Base-by-base conservation (phyloP, 306 rosid species). In the Dryas octopetala region DNA sequence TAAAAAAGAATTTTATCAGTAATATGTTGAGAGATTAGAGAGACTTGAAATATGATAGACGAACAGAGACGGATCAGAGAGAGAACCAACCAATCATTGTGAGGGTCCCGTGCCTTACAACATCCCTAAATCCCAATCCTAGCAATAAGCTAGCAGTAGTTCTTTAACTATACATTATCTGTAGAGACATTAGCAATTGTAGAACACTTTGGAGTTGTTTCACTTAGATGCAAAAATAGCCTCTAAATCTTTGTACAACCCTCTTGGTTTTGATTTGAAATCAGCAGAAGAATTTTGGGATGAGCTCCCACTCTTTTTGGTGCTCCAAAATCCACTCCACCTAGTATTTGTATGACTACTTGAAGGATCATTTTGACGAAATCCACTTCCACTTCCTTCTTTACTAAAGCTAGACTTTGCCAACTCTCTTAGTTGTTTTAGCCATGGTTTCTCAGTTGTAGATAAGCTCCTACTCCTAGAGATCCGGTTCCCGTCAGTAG, bases 171-270 rank as follows among this genome's bases (percentile, higher is more conserved):
- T 41, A 8, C 28, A 41, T 41, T 6, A 41, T 41, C 28, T 41
- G 28, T 63, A 0, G 28, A 38, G 68, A 63, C 23, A 23, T 41
- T 41, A 15, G 67, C 66, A 58, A 57, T 5, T 45, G 55, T n/a
- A 44, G 45, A 58, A 46, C 70, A 45, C 23, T 1, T 10, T 47
- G 55, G 55, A 40, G 10, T 15, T 15, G 28, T 80, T 72, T 90
- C 88, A 91, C 80, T 86, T 87, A 76, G 98, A 87, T 64, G 97
- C 86, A 90, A 94, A 94, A 83, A 94, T 94, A 70, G 92, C 93
- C 85, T 94, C 98, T 81, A 94, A 80, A 81, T 94, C 97, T 80
- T 87, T 74, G 78, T 84, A 72, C 78, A 91, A 78, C 5, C 82
- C 81, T 53, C 10, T 82, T 66, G 89, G 78, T 76, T 90, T 94